Evolutionary conservation across 345 rosid genomes (phyloP).

Genomic region (Cardamine chenopodiifolia): DNA sequence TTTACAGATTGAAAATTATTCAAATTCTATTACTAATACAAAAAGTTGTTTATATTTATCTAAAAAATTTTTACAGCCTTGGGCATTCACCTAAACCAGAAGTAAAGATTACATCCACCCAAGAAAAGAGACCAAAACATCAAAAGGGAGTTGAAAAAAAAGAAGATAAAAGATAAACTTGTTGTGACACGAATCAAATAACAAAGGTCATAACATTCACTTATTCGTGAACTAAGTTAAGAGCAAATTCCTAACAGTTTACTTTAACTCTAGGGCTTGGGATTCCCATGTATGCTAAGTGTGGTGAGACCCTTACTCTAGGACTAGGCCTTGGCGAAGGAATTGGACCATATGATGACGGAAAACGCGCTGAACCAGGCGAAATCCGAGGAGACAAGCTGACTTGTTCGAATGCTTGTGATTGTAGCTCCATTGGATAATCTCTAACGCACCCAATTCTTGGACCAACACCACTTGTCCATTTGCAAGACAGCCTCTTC

Average conservation of each 20-base stretch:
- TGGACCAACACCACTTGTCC: constrained; percentile 73
- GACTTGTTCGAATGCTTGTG: constrained; percentile 65
- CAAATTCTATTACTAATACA: not conserved
- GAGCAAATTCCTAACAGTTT: constrained; percentile 30
- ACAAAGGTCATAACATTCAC: constrained; percentile 12
- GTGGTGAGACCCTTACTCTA: constrained; percentile 50
- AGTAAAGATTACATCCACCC: not conserved
- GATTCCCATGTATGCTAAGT: constrained; percentile 54
- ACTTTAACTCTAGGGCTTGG: constrained; percentile 48
- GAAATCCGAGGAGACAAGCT: constrained; percentile 54
- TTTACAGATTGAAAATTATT: not conserved
- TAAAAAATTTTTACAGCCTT: constrained; percentile 8
- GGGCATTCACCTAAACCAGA: not conserved
- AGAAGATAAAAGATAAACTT: not conserved
- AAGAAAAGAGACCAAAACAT: not conserved
- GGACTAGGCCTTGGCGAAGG: constrained; percentile 67
- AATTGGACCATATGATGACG: constrained; percentile 45
- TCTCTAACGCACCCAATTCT: constrained; percentile 77
- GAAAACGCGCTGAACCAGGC: constrained; percentile 40
- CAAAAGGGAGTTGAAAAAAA: not conserved
- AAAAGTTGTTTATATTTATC: not conserved
- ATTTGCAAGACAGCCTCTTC: constrained; percentile 65
- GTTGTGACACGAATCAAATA: constrained; percentile 30
- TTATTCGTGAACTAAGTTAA: constrained; percentile 8
- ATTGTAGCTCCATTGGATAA: constrained; percentile 63